phyloP scores from a whole-genome alignment of 768 basidiomycete species.

The Agaricus blazei region DNA sequence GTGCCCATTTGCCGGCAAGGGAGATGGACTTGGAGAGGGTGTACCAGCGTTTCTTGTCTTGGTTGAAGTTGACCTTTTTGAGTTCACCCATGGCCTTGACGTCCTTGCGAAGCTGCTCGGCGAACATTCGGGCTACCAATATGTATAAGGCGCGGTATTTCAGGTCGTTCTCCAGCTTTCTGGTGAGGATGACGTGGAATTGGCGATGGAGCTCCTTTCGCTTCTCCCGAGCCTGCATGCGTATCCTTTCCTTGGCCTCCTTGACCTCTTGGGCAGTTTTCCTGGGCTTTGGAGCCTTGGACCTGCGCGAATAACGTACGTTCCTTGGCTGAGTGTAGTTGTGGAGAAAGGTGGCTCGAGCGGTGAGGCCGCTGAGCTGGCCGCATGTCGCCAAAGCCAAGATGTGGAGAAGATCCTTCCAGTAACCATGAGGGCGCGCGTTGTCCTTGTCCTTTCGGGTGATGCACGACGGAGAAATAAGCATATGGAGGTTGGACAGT shows the following conservation, averaged over 20 bases:
- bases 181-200: conserved; percentile 29
- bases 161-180: conserved; percentile 35
- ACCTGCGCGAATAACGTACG: neutral
- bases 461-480: conserved; percentile 48
- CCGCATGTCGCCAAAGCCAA: conserved; percentile 52
- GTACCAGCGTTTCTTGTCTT: conserved; percentile 17
- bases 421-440: conserved; percentile 52
- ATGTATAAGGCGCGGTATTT: conserved; percentile 62
- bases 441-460: conserved; percentile 24
- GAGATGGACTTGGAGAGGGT: conserved; percentile 38
- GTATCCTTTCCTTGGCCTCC: conserved; percentile 10
- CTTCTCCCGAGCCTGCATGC: conserved; percentile 16
- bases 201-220: conserved; percentile 19
- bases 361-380: conserved; percentile 32
- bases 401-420: conserved; percentile 73
- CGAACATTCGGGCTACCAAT: conserved; percentile 56
- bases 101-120: conserved; percentile 46
- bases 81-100: conserved; percentile 32
- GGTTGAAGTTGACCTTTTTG: conserved; percentile 25
- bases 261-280: conserved; percentile 13
- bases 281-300: conserved; percentile 9
- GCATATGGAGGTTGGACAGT: conserved; percentile 49
- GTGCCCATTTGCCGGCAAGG: conserved; percentile 69
- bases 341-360: conserved; percentile 25
- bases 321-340: conserved; percentile 12